Evolutionary conservation across 2,329 filamentous ascomycete species (phyloP).

Genomic region (Ophiobolus disseminans): DNA sequence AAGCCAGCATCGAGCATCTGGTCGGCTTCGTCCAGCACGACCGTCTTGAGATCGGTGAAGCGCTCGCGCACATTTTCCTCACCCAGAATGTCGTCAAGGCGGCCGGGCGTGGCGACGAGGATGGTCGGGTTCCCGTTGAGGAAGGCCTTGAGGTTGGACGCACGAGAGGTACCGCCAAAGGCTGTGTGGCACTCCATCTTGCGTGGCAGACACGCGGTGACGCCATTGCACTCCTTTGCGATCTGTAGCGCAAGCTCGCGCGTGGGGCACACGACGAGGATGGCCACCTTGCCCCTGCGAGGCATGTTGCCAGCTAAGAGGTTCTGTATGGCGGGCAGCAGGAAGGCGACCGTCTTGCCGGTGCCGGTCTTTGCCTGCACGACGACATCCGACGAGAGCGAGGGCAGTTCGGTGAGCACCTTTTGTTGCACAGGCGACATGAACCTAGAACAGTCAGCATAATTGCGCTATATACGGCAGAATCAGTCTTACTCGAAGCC

Average conservation of each 20-base stretch:
- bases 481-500: conserved; percentile 42
- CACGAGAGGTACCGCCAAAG: conserved; percentile 50
- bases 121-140: conserved; percentile 49
- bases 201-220: conserved; percentile 50
- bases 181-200: conserved; percentile 55
- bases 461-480: background rate
- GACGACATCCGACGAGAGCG: conserved; percentile 59
- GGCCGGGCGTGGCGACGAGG: conserved; percentile 58
- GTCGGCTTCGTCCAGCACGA: conserved; percentile 55
- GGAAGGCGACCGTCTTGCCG: conserved; percentile 59
- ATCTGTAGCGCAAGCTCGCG: conserved; percentile 60
- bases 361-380: conserved; percentile 62
- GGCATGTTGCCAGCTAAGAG: conserved; percentile 47
- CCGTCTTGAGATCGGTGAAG: conserved; percentile 54
- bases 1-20: conserved; percentile 62
- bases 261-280: conserved; percentile 57
- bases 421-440: conserved; percentile 64
- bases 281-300: conserved; percentile 50
- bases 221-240: conserved; percentile 54
- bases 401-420: conserved; percentile 59
- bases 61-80: conserved; percentile 54
- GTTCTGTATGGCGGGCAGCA: conserved; percentile 57
- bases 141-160: conserved; percentile 43
- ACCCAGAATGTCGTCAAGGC: conserved; percentile 56
- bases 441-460: conserved; percentile 34